Evolutionary conservation across 1,284 basidiomycete genomes (phyloP).

Genomic region (Heterobasidion occidentale): DNA sequence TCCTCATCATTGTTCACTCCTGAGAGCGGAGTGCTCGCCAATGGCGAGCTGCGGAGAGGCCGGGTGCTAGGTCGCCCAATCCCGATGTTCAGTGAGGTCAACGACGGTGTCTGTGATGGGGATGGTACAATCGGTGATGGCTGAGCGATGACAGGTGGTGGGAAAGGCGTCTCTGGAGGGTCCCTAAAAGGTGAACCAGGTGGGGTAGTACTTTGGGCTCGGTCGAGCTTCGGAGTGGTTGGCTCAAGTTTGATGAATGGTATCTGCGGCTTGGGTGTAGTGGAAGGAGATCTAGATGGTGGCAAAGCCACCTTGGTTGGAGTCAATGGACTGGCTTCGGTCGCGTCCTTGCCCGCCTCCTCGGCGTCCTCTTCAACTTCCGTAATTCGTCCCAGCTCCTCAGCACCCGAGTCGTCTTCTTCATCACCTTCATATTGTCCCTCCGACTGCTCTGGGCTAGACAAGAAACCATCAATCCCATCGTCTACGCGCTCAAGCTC

Average conservation of each 20-base stretch:
- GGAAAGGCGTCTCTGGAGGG: conserved; percentile 30
- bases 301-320: conserved; percentile 8
- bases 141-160: conserved; percentile 13
- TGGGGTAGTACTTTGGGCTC: conserved; percentile 38
- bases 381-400: conserved; percentile 23
- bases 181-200: conserved; percentile 46
- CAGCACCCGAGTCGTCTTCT: conserved; percentile 16
- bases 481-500: conserved; percentile 9
- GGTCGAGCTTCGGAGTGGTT: conserved; percentile 9
- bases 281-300: conserved; percentile 18
- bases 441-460: conserved; percentile 17
- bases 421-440: conserved; percentile 20
- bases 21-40: conserved; percentile 42
- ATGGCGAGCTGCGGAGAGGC: conserved; percentile 54
- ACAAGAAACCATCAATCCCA: conserved; percentile 9
- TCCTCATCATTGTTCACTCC: conserved; percentile 26
- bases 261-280: conserved; percentile 37
- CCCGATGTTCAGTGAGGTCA: conserved; percentile 29
- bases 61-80: conserved; percentile 47
- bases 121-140: conserved; percentile 20
- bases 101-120: conserved; percentile 18
- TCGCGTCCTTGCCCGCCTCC: conserved; percentile 3
- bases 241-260: conserved; percentile 3
- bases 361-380: conserved; percentile 13
- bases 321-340: conserved; percentile 3